phyloP scores from a whole-genome alignment of 768 basidiomycete genomes.

The Leucogyrophana mollusca region DNA sequence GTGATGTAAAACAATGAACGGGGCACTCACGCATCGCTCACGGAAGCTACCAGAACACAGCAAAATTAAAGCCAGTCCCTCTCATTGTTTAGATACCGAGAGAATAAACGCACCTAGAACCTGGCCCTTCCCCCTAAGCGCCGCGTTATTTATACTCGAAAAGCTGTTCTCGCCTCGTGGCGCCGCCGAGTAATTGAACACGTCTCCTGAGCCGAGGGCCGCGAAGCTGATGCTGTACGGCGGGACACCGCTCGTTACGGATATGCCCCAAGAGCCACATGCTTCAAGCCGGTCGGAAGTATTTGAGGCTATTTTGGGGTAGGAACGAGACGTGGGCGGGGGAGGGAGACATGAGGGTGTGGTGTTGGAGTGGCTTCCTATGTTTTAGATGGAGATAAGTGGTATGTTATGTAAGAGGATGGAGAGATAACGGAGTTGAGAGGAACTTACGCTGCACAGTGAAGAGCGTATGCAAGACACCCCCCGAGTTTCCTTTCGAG shows the following conservation, averaged over 20 bases:
- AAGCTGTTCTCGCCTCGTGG: conserved; percentile 33
- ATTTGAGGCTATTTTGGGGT: conserved; percentile 3
- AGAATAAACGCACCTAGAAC: conserved; percentile 35
- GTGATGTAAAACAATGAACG: too few relatives aligned
- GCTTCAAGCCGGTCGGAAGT: conserved; percentile 26
- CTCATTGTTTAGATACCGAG: not conserved
- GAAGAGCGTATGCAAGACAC: conserved; percentile 33
- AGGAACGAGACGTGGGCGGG: not conserved
- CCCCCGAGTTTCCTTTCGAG: conserved; percentile 40
- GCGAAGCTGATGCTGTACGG: conserved; percentile 46
- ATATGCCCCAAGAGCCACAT: conserved; percentile 47
- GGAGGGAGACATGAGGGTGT: not conserved
- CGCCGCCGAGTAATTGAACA: conserved; percentile 42
- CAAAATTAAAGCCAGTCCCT: not conserved
- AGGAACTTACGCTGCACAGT: conserved; percentile 35
- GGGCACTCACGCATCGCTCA: conserved; percentile 42
- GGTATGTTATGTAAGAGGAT: too few relatives aligned
- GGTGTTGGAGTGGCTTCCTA: too few relatives aligned
- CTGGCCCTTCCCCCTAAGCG: conserved; percentile 21
- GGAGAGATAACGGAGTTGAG: not conserved
- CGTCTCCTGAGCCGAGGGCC: conserved; percentile 33
- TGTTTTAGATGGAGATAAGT: too few relatives aligned
- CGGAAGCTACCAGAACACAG: conserved; percentile 28
- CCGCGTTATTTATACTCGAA: conserved; percentile 43
- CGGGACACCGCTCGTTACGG: conserved; percentile 40